Evolutionary conservation across 148 eudicot genomes (phyloP), one percentile per base, ranked within the genome.

Genomic region (Chenopodium album): DNA sequence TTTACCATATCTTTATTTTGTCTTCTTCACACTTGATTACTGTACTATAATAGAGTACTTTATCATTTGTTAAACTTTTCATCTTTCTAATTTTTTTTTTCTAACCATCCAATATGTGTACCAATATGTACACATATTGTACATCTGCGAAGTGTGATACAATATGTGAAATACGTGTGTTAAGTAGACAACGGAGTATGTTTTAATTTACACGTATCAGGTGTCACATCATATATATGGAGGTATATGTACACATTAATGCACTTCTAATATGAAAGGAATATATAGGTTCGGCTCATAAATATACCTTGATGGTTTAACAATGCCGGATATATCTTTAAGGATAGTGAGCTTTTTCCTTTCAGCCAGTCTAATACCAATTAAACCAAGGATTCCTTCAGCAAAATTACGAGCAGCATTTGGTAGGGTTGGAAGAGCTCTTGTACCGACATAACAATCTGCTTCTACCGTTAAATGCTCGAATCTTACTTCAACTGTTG

Each of bases 341-440:
- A 96, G 92, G 64, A 96, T 94, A 2, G 95, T 91, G 67, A 96
- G 94, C 67, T 90, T 90, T 2, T 94, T 89, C 78, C 83, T 88
- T 82, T 94, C 84, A 10, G 97, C 93, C 47, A 88, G 59, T 2
- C 68, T 83, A 60, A 96, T 83, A 1, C 99, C 98, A 71, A 94
- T 64, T 65, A 82, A 75, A 48, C 93, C 71, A 69, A 94, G 60
- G 20, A 83, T 81, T 6, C 91, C 82, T 77, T 94, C 99, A 0
- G 84, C 89, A 0, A 86, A 41, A 76, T 94, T 94, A 1, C 98
- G 86, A 11, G 88, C 87, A 0, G 92, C 84, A 54, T 97, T 97
- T 19, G 88, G 88, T 13, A 97, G 89, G 3, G 95, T 89, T 0
- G 99, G 99, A 56, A 97, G 95, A 23, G 98, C 99, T 88, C 99